These are phyloP conservation scores for Mycena rosella DNA, from an alignment of 768 basidiomycete genomes.

Conservation along the genomic window DNA sequence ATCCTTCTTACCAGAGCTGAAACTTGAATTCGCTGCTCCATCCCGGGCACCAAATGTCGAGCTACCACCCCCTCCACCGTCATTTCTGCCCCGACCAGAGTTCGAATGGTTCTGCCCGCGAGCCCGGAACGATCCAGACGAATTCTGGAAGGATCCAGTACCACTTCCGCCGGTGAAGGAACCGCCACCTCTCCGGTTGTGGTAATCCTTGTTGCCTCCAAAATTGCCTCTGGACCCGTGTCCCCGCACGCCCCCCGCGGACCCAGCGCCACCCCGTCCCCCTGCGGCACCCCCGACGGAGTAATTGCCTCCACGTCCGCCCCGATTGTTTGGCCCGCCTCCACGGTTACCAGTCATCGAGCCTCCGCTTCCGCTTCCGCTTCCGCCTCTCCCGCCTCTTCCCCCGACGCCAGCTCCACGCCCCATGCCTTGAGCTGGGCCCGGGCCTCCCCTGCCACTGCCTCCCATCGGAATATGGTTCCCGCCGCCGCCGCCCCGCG, in stretches of 20 bases:
- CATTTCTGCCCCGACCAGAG: constrained; percentile 49
- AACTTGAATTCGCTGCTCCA: constrained; percentile 57
- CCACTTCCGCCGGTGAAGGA: constrained; percentile 67
- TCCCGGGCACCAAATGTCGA: constrained; percentile 65
- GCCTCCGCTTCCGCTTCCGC: constrained; percentile 60
- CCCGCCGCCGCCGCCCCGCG: constrained; percentile 55
- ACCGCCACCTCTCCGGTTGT: constrained; percentile 74
- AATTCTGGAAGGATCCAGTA: constrained; percentile 55
- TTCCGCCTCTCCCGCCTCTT: constrained; percentile 60
- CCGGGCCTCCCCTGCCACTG: constrained; percentile 42
- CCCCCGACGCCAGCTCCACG: constrained; percentile 59
- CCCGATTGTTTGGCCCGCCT: constrained; percentile 58
- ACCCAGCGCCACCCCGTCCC: constrained; percentile 58
- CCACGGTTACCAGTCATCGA: constrained; percentile 65
- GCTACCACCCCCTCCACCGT: constrained; percentile 47
- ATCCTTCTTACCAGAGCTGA: constrained; percentile 80
- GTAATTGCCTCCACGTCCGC: constrained; percentile 52
- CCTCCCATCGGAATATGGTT: constrained; percentile 50
- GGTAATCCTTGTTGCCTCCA: constrained; percentile 70
- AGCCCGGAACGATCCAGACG: constrained; percentile 65
- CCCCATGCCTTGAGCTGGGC: constrained; percentile 44
- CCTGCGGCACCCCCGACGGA: constrained; percentile 58
- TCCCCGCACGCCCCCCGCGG: constrained; percentile 65
- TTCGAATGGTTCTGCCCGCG: constrained; percentile 71
- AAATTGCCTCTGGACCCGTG: constrained; percentile 78